Conservation (phyloP, 805 yeast genomes). For the Candida ovalis region DNA sequence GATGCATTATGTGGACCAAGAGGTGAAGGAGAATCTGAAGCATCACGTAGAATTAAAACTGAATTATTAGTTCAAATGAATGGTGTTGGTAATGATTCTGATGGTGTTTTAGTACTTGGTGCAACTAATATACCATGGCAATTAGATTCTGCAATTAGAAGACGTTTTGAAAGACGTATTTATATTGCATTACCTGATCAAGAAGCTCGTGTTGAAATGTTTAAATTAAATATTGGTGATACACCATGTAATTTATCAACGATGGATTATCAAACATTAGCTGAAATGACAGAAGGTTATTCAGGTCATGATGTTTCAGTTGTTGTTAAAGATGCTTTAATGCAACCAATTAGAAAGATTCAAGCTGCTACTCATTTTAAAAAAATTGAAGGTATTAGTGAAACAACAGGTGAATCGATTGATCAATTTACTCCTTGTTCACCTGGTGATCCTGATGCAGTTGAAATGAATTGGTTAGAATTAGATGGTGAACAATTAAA, state of each 20-base stretch:
- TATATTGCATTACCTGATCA: constrained; percentile 92
- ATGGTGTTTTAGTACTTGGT: constrained; percentile 90
- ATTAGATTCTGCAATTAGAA: constrained; percentile 92
- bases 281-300: constrained; percentile 94
- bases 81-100: constrained; percentile 94
- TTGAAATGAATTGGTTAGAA: constrained; percentile 92
- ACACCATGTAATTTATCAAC: constrained; percentile 77
- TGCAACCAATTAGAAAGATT: constrained; percentile 96
- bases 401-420: constrained; percentile 30
- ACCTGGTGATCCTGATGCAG: constrained; percentile 88
- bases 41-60: constrained; percentile 92
- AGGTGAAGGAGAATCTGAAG: constrained; percentile 97
- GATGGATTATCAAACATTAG: constrained; percentile 73
- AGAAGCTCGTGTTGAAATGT: constrained; percentile 91
- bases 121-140: constrained; percentile 99
- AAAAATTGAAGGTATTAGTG: constrained; percentile 43
- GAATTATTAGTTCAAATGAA: constrained; percentile 97
- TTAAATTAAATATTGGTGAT: constrained; percentile 85
- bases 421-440: constrained; percentile 84
- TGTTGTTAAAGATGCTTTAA: constrained; percentile 92
- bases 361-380: constrained; percentile 96
- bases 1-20: constrained; percentile 98
- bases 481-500: constrained; percentile 82
- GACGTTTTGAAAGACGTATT: constrained; percentile 93
- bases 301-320: constrained; percentile 97